Evolutionary conservation across 2,329 filamentous ascomycete species (phyloP), one percentile per base, ranked within the genome.

Genomic region (Colletotrichum cuscutae): DNA sequence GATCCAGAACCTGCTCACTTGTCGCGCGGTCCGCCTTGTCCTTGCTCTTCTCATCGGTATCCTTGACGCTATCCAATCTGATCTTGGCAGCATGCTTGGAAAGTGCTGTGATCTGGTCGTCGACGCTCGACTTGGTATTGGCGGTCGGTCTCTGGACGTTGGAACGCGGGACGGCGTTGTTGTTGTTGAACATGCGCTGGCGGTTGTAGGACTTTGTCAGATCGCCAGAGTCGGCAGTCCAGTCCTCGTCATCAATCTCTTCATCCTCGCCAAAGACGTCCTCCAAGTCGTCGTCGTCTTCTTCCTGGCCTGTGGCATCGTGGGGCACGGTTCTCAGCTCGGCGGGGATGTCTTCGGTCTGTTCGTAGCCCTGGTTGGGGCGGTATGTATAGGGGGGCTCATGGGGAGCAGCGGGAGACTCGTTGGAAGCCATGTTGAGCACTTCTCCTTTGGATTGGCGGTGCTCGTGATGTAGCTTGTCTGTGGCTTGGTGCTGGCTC

Each of bases 1-100:
- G 94, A 83, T 99, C 97, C 74, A 99, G 86, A 61, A 99, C 97
- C 82, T 98, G 95, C 82, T 99, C 97, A 77, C 91, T 95, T 15
- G 97, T 99, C 64, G 97, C 96, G 72, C 97, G 91, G 81, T 99
- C 96, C 68, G 94, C 92, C 87, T 97, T 97, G 83, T 98, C 95
- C 82, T 94, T 95, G 72, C 91, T 90, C 66, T 88, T 87, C 46
- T 84, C 84, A 70, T 88, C 86, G 26, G 80, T 81, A 19, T 54
- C 54, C 80, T 89, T 90, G 75, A 89, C 88, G 72, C 86, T 89
- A 79, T 95, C 93, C 35, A 98, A 89, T 63, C 92, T 91, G 76
- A 98, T 93, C 84, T 97, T 97, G 72, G 89, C 89, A 1, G 95
- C 95, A 85, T 98, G 94, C 76, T 92, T 93, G 37, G 94, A 91